Conservation (phyloP, 2,329 filamentous ascomycete species). For the Neofusicoccum cordaticola region DNA sequence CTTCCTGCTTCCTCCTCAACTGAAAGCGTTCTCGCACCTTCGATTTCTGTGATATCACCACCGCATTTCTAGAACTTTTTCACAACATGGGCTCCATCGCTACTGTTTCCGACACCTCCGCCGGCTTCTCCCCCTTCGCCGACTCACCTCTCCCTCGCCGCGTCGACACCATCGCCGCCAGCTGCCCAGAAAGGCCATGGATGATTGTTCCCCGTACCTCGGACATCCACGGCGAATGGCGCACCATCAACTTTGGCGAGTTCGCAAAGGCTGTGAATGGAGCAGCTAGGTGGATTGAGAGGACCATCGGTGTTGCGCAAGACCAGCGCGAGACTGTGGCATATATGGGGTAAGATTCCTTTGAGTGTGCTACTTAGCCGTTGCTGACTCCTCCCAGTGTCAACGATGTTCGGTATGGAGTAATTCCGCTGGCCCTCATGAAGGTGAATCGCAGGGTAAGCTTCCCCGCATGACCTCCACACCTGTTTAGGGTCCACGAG, state of each 20-base stretch:
- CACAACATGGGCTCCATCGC: constrained; percentile 12
- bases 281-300: constrained; percentile 12
- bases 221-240: constrained; percentile 10
- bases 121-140: constrained; percentile 9
- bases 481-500: no score
- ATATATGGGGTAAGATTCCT: constrained; percentile 6
- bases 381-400: neutral
- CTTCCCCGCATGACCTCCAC: neutral
- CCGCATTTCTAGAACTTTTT: neutral
- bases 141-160: constrained; percentile 8
- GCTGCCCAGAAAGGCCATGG: constrained; percentile 7
- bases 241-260: constrained; percentile 9
- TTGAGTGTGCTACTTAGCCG: neutral
- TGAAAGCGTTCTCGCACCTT: neutral
- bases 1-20: neutral
- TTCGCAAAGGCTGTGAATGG: constrained; percentile 9
- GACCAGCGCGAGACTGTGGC: constrained; percentile 14
- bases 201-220: neutral
- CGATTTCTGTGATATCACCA: neutral
- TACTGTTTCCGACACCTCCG: neutral
- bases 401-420: constrained; percentile 12
- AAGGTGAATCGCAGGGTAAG: constrained; percentile 9
- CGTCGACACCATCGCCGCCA: constrained; percentile 15
- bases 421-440: neutral
- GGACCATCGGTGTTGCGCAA: constrained; percentile 3